A percentile compares a stretch with the other conserved stretches of the same genome.
Conservation (phyloP, 208 protist genomes). For the Lotmaria passim region DNA sequence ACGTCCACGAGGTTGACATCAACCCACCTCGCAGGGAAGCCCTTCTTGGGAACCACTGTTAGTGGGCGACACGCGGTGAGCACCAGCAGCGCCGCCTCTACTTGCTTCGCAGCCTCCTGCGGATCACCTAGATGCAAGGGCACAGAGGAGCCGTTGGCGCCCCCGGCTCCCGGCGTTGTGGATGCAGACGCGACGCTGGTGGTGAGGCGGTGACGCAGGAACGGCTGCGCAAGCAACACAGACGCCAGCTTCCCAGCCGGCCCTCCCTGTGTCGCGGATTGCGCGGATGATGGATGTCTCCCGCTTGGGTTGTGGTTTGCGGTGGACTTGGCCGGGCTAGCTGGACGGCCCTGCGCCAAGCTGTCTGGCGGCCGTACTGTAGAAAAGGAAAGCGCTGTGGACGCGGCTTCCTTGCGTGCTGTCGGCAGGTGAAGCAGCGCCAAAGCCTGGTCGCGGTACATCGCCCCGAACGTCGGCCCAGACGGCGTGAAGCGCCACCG, state of each 20-base stretch:
- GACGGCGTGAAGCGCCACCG: slow-evolving; percentile 30
- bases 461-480: slow-evolving; percentile 28
- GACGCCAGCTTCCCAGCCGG: too few species aligned
- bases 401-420: slow-evolving; percentile 3
- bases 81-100: slow-evolving; percentile 11
- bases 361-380: background rate
- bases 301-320: background rate
- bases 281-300: too few species aligned
- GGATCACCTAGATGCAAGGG: background rate
- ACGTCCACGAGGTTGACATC: slow-evolving; percentile 38
- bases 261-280: too few species aligned
- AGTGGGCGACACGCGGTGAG: slow-evolving; percentile 10
- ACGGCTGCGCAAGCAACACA: slow-evolving; percentile 22
- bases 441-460: slow-evolving; percentile 20
- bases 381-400: too few species aligned
- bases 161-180: background rate
- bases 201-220: slow-evolving; percentile 10
- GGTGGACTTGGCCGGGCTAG: background rate
- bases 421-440: slow-evolving; percentile 32
- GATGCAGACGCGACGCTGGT: background rate
- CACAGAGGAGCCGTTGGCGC: background rate
- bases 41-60: slow-evolving; percentile 10
- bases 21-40: slow-evolving; percentile 21
- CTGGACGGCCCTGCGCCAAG: background rate
- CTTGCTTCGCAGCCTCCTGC: background rate